These are phyloP conservation scores for Tylopilus vinaceipallidus DNA, from an alignment of 768 basidiomycete genomes.

Conservation along the genomic window DNA sequence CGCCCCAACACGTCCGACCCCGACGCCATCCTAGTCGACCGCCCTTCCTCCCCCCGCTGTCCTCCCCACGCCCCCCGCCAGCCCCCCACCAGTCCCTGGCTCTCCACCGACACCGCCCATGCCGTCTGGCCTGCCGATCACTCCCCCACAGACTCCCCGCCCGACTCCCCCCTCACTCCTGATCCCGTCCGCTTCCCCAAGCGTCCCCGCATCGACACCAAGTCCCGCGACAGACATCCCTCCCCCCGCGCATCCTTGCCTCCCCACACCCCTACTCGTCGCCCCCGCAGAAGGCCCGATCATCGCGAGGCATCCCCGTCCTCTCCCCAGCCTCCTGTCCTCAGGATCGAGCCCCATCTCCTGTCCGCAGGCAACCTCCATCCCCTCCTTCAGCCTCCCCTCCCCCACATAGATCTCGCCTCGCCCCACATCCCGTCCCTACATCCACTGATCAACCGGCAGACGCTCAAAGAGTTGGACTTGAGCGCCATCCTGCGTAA, in stretches of 20 bases:
- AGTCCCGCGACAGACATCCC: slow-evolving; percentile 8
- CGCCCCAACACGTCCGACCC: slow-evolving; percentile 28
- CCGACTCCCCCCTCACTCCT: slow-evolving; percentile 42
- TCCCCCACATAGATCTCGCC: slow-evolving; percentile 38
- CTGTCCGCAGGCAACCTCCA: slow-evolving; percentile 25
- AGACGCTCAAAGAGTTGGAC: slow-evolving; percentile 83
- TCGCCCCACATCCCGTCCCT: slow-evolving; percentile 63
- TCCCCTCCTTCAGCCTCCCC: slow-evolving; percentile 28
- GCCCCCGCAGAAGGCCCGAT: slow-evolving; percentile 27
- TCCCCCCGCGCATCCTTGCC: slow-evolving; percentile 18
- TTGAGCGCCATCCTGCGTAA: slow-evolving; percentile 83
- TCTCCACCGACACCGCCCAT: slow-evolving; percentile 28
- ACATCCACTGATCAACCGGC: slow-evolving; percentile 76
- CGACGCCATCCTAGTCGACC: slow-evolving; percentile 37
- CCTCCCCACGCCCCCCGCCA: slow-evolving; percentile 45
- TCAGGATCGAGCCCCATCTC: slow-evolving; percentile 26
- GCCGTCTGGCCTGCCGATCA: slow-evolving; percentile 42
- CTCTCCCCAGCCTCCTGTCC: slow-evolving; percentile 17
- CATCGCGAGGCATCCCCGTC: slow-evolving; percentile 31
- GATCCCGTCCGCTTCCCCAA: slow-evolving; percentile 23
- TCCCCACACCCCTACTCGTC: slow-evolving; percentile 30
- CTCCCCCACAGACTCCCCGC: slow-evolving; percentile 32
- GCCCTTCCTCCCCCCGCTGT: no score
- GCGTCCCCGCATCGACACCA: slow-evolving; percentile 33
- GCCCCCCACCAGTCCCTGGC: slow-evolving; percentile 34